These are phyloP conservation scores for Phialophora tarda DNA, from an alignment of 2,329 filamentous ascomycete species.

Conservation along the genomic window DNA sequence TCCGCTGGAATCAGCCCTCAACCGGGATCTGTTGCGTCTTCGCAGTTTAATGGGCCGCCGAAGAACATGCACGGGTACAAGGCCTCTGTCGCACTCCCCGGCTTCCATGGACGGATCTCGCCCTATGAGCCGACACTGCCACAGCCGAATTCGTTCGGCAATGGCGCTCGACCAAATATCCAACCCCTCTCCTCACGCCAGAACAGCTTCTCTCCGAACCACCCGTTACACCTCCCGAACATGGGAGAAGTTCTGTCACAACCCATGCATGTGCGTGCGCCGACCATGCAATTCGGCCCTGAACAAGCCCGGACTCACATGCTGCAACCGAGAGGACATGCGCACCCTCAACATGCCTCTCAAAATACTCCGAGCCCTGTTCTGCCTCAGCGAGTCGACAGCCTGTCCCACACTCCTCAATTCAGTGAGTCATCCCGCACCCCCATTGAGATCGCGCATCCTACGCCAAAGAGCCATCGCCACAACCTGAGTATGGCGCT, in stretches of 20 bases:
- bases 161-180: slow-evolving; percentile 35
- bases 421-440: slow-evolving; percentile 34
- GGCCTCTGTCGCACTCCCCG: slow-evolving; percentile 72
- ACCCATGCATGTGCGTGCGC: slow-evolving; percentile 21
- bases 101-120: slow-evolving; percentile 64
- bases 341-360: slow-evolving; percentile 53
- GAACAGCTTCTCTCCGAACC: slow-evolving; percentile 64
- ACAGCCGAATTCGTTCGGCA: slow-evolving; percentile 64
- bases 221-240: slow-evolving; percentile 51
- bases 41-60: slow-evolving; percentile 66
- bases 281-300: slow-evolving; percentile 9
- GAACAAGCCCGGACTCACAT: slow-evolving; percentile 18
- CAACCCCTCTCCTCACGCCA: slow-evolving; percentile 41
- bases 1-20: slow-evolving; percentile 68
- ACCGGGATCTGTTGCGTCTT: slow-evolving; percentile 71
- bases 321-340: slow-evolving; percentile 22
- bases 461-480: slow-evolving; percentile 65
- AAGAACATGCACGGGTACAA: slow-evolving; percentile 66
- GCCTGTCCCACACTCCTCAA: slow-evolving; percentile 31
- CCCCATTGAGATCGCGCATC: slow-evolving; percentile 62
- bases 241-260: slow-evolving; percentile 61
- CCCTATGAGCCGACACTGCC: slow-evolving; percentile 71
- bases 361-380: slow-evolving; percentile 41
- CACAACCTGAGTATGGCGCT: slow-evolving; percentile 79
- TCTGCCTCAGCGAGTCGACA: slow-evolving; percentile 27